Base-by-base conservation (phyloP, 768 basidiomycete genomes). In the Suillus paluster region DNA sequence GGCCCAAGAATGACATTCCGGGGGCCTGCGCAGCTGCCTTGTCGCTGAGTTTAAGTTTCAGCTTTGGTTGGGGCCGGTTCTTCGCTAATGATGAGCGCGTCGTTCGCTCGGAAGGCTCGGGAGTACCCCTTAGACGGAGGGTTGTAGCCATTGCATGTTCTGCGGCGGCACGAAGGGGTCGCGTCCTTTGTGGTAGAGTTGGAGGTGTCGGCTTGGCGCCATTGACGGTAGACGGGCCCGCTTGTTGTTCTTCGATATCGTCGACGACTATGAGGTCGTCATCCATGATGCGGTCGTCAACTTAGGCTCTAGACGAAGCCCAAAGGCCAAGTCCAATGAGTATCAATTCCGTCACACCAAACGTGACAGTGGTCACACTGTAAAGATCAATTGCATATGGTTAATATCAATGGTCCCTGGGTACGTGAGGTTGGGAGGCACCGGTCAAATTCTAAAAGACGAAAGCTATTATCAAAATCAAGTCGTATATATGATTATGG, bases 31-130 rank as follows among this genome's bases (percentile, higher is more conserved):
- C 86, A 8, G 87, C 90, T 4, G 90, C 86, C 68, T 91, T 92
- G 62, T 92, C 93, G 73, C 91, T 90, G 68, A 95, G 77, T 77
- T 95, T 95, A 57, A 95, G 85, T 73, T 94, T 95, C 39, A 95
- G 83, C 73, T 94, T 95, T 7, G 93, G 91, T 66, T 86, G 85
- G 0, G 78, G 77, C 36, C 70, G 69, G 60, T 83, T 85, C 59
- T 81, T 83, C 57, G 77, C 73, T 30, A 78, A 74, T 10, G 84
- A 73, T n/a, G 85, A 86, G 44, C 89, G 85, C 27, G 85, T 90
- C 3, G 83, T 75, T 33, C 86, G 83, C 44, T 88, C 88, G 36
- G 64, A 45, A 11, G 65, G 60, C 44, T 76, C 73, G 17, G 67
- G 68, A 5, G 73, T 74, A 14, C 67, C 65, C 15, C 74, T 69